Base-by-base conservation (phyloP, 2,329 filamentous ascomycete species). In the Scopulariopsis brevicaulis region DNA sequence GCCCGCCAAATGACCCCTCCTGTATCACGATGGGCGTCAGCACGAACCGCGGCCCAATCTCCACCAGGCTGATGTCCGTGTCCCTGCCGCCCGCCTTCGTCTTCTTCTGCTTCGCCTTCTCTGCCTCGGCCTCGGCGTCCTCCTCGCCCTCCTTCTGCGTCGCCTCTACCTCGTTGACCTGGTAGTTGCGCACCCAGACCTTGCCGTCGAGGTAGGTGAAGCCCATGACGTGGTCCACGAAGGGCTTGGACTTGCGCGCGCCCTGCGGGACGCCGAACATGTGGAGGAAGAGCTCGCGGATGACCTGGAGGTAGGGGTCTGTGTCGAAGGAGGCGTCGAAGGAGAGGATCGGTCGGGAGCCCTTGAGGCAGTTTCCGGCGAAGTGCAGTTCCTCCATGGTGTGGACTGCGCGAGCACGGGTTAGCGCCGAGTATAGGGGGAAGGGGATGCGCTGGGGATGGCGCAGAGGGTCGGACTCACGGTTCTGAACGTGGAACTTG, bases 301-400 rank as follows among this genome's bases (percentile, higher is more conserved):
- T 84, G 62, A 96, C 78, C 62, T 81, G 81, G 58, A 95, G 84
- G 67, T 96, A 85, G 2, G 91, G 88, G 65, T 89, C 81, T 64
- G 81, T 81, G 61, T 95, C 89, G 73, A 99, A 99, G 20, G 84
- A 83, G 57, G 83, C 82, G 70, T 97, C 94, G 71, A 99, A 99
- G 40, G 90, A 94, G 59, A 99, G 84, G 46, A 99, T 78, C 1
- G 94, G 93, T 40, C 94, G 80, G 32, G 90, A 94, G 60, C 94
- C 94, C 74, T 96, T 96, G 61, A 97, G 77, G 70, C 92, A 96
- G 77, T 99, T 99, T 57, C 94, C 94, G 18, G 91, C 92, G 71
- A 99, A 97, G 68, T 96, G 90, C 40, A 99, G 79, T 72, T 99
- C 94, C 68, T 93, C 90, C 90, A 95, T 96, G 11, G 93, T 96